These are phyloP conservation scores for Aspergillus avenaceus DNA, from an alignment of 495 filamentous ascomycete genomes.

Conservation along the genomic window DNA sequence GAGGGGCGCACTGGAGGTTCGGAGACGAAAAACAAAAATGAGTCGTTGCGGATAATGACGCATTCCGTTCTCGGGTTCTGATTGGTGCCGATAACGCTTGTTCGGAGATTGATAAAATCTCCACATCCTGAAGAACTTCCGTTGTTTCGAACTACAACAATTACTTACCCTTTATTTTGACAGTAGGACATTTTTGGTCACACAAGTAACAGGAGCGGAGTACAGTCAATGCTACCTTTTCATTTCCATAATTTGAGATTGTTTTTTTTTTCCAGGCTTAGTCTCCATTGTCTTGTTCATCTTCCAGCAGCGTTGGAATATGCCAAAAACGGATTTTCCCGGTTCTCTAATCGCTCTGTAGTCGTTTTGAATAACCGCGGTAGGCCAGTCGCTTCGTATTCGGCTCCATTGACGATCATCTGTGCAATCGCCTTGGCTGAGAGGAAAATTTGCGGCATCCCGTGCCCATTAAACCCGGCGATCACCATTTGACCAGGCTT, in stretches of 20 bases:
- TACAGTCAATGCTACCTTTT: too few relatives aligned
- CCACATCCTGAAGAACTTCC: background rate
- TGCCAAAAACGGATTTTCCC: constrained; percentile 17
- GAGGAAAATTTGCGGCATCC: constrained; percentile 48
- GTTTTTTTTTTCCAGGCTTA: background rate
- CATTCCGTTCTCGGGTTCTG: constrained; percentile 14
- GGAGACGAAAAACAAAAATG: constrained; percentile 13
- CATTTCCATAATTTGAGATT: too few relatives aligned
- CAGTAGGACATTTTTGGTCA: too few relatives aligned
- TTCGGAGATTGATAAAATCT: background rate
- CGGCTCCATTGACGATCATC: constrained; percentile 31
- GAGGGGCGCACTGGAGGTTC: constrained; percentile 4
- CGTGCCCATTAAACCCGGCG: constrained; percentile 48
- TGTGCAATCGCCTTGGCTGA: constrained; percentile 40
- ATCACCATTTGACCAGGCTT: constrained; percentile 38
- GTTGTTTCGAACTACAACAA: too few relatives aligned
- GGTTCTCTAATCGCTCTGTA: constrained; percentile 22
- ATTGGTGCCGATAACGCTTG: constrained; percentile 12
- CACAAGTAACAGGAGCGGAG: too few relatives aligned
- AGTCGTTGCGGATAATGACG: constrained; percentile 21
- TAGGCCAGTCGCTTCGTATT: constrained; percentile 35
- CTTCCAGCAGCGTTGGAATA: background rate
- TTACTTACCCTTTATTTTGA: too few relatives aligned
- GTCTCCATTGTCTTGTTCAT: background rate
- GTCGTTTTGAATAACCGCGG: constrained; percentile 38